These are phyloP conservation scores for Cenococcum geophilum DNA, from an alignment of 495 filamentous ascomycete species.

Conservation along the genomic window DNA sequence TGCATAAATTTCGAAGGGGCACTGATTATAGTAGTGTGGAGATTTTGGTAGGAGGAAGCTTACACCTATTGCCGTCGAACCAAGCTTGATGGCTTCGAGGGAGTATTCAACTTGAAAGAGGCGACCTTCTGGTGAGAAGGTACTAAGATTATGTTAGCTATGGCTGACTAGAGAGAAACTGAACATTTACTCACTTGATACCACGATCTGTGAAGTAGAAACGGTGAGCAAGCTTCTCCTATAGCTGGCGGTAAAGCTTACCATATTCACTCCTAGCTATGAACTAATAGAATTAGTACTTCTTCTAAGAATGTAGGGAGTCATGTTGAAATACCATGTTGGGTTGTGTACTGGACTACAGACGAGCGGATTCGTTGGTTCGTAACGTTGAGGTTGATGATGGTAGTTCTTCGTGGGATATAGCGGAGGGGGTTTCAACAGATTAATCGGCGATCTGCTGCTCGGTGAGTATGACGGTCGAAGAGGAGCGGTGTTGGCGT, in stretches of 20 bases:
- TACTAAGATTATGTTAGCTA: conserved; percentile 52
- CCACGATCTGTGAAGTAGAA: conserved; percentile 67
- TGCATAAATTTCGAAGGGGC: too few relatives aligned
- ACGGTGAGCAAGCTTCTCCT: conserved; percentile 26
- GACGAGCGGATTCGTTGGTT: not conserved
- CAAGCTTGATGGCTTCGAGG: conserved; percentile 98
- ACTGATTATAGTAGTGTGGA: not conserved
- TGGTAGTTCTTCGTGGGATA: not conserved
- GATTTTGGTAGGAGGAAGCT: conserved; percentile 26
- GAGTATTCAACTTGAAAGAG: conserved; percentile 99
- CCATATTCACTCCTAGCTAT: conserved; percentile 99
- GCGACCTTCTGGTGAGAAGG: conserved; percentile 98
- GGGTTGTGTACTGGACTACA: not conserved
- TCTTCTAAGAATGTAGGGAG: conserved; percentile 2
- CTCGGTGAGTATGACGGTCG: not conserved
- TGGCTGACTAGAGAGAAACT: conserved; percentile 1
- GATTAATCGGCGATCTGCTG: not conserved
- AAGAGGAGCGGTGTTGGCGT: not conserved
- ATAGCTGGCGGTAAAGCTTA: conserved; percentile 46
- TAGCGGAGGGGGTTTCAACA: not conserved
- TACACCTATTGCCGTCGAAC: conserved; percentile 95
- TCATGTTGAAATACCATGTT: not conserved
- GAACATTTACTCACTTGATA: conserved; percentile 72
- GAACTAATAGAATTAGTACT: conserved; percentile 51
- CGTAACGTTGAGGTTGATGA: not conserved